A percentile compares a stretch with the other conserved stretches of the same genome.
These are phyloP conservation scores for Lodderomyces metapsilosis DNA, from an alignment of 1,139 yeast species.

Conservation along the genomic window DNA sequence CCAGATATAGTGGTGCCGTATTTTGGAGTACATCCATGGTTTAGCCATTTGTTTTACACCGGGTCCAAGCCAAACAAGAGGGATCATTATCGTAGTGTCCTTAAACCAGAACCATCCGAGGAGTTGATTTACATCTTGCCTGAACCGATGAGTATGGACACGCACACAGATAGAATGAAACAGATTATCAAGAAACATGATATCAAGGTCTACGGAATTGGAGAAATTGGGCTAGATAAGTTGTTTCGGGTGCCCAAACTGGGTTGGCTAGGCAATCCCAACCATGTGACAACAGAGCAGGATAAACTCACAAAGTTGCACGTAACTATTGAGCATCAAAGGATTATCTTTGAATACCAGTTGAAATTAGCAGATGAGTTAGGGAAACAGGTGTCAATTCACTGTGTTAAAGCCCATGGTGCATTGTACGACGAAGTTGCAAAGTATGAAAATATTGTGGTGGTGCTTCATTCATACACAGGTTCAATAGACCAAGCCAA, in stretches of 20 bases:
- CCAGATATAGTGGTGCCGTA: conserved; percentile 47
- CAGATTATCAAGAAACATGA: conserved; percentile 22
- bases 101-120: conserved; percentile 40
- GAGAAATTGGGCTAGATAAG: conserved; percentile 89
- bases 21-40: conserved; percentile 94
- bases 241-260: conserved; percentile 63
- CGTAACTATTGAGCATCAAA: conserved; percentile 68
- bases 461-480: conserved; percentile 82
- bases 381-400: conserved; percentile 64
- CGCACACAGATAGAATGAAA: conserved; percentile 33
- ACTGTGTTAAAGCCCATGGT: conserved; percentile 81
- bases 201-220: conserved; percentile 45
- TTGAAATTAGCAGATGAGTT: conserved; percentile 51
- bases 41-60: conserved; percentile 56
- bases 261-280: conserved; percentile 51
- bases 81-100: conserved; percentile 56
- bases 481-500: conserved; percentile 71
- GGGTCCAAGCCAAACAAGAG: conserved; percentile 20
- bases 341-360: conserved; percentile 47
- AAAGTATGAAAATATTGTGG: conserved; percentile 22
- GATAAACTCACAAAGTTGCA: conserved; percentile 40
- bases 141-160: conserved; percentile 49
- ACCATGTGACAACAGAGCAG: conserved; percentile 3
- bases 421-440: conserved; percentile 46
- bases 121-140: conserved; percentile 57